Percentiles rank a stretch among this genome's conserved stretches.
phyloP scores from a whole-genome alignment of 192 early-diverging fungal genomes.

The Mortierella antarctica region DNA sequence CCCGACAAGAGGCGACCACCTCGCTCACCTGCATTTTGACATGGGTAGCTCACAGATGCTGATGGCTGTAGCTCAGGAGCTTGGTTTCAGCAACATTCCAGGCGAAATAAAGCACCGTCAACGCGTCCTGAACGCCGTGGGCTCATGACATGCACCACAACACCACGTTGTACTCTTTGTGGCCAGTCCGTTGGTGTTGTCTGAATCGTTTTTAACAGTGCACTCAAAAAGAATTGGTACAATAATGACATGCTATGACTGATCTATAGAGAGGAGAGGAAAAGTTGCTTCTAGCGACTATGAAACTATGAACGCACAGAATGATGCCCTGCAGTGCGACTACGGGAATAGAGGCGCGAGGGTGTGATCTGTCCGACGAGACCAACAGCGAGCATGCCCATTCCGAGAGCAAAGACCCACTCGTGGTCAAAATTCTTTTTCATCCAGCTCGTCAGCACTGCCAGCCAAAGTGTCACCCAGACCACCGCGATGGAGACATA shows the following conservation, averaged over 20 bases:
- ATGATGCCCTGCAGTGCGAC: no score
- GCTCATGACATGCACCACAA: conserved; percentile 12
- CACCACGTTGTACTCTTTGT: no score
- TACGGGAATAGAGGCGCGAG: conserved; percentile 10
- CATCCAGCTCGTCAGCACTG: conserved; percentile 41
- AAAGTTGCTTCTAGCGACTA: background rate
- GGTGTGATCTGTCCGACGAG: conserved; percentile 38
- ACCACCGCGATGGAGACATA: conserved; percentile 38
- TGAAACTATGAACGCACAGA: background rate
- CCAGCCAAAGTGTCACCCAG: conserved; percentile 36
- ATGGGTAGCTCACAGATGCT: conserved; percentile 51
- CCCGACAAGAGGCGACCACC: conserved; percentile 75
- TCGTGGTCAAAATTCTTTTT: conserved; percentile 40
- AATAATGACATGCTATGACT: no score
- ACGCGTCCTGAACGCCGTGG: conserved; percentile 30
- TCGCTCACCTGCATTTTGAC: conserved; percentile 63
- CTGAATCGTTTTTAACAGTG: no score
- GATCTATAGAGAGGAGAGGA: no score
- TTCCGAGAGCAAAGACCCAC: conserved; percentile 35
- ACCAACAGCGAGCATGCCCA: conserved; percentile 39
- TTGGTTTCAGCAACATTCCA: conserved; percentile 28
- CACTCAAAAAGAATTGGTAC: no score
- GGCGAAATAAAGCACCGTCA: conserved; percentile 16
- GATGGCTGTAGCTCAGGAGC: conserved; percentile 22
- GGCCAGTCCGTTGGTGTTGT: no score